Percentiles rank a stretch among this genome's conserved stretches.
Conservation (phyloP, 306 rosid genomes). For the Vigna reflexopilosa region DNA sequence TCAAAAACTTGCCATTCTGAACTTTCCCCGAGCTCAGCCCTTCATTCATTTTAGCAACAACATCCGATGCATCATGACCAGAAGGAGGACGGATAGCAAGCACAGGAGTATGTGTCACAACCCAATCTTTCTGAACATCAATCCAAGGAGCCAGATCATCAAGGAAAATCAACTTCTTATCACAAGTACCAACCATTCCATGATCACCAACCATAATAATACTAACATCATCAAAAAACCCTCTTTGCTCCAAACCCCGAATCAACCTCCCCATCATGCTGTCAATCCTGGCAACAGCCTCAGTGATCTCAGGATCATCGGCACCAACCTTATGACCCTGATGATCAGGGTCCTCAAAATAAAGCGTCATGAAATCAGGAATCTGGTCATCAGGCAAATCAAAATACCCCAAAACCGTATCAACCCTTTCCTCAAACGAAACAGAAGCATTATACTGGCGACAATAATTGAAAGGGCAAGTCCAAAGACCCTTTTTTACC, state of each 20-base stretch:
- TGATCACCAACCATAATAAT: conserved; percentile 94
- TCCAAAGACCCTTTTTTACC: conserved; percentile 95
- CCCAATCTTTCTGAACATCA: conserved; percentile 70
- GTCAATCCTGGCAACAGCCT: conserved; percentile 83
- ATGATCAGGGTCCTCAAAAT: conserved; percentile 98
- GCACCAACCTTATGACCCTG: conserved; percentile 94
- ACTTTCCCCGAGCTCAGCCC: conserved; percentile 84
- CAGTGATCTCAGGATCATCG: conserved; percentile 87
- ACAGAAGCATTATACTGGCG: conserved; percentile 70
- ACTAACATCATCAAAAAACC: conserved; percentile 84
- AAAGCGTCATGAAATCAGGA: conserved; percentile 88
- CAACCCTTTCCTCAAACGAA: conserved; percentile 87
- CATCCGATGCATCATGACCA: conserved; percentile 49
- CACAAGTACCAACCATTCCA: conserved; percentile 99
- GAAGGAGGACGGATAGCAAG: conserved; percentile 78
- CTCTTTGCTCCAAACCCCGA: conserved; percentile 78
- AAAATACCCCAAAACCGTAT: conserved; percentile 62
- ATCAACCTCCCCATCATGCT: conserved; percentile 85
- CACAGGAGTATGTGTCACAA: conserved; percentile 65
- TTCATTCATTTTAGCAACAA: conserved; percentile 79
- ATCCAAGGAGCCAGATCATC: conserved; percentile 85
- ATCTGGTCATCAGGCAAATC: conserved; percentile 75
- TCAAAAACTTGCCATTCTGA: conserved; percentile 75
- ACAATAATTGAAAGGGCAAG: conserved; percentile 65
- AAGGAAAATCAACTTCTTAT: conserved; percentile 74